Conservation (phyloP, 345 rosid genomes). For the Rhizophora apiculata region DNA sequence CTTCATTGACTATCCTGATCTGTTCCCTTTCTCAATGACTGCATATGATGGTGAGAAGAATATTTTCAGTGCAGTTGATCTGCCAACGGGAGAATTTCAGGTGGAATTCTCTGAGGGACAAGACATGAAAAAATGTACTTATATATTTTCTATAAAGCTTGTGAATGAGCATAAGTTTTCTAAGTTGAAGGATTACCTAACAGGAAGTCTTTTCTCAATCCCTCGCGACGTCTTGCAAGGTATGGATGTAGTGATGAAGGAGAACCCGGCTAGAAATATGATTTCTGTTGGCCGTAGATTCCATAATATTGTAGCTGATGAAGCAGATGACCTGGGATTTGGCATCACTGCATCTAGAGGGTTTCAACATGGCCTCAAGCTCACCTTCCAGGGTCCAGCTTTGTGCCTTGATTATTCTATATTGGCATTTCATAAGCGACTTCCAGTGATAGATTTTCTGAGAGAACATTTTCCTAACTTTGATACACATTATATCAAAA, state of each 20-base stretch:
- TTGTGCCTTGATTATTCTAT: slow-evolving; percentile 77
- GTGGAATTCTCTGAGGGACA: slow-evolving; percentile 46
- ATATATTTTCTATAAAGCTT: slow-evolving; percentile 42
- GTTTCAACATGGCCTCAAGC: slow-evolving; percentile 68
- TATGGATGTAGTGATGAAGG: slow-evolving; percentile 90
- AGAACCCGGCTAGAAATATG: slow-evolving; percentile 65
- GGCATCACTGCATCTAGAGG: slow-evolving; percentile 72
- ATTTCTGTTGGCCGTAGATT: slow-evolving; percentile 62
- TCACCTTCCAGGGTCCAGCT: slow-evolving; percentile 63
- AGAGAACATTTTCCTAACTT: slow-evolving; percentile 34
- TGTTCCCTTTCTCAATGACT: slow-evolving; percentile 57
- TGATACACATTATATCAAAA: slow-evolving; percentile 25
- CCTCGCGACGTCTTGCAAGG: slow-evolving; percentile 88
- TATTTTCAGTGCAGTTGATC: slow-evolving; percentile 56
- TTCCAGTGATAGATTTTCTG: slow-evolving; percentile 61
- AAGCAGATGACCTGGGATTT: slow-evolving; percentile 43
- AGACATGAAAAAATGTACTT: slow-evolving; percentile 34
- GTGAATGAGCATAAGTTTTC: slow-evolving; percentile 61
- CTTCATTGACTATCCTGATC: slow-evolving; percentile 36
- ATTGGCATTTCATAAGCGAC: slow-evolving; percentile 58
- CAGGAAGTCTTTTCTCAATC: slow-evolving; percentile 21
- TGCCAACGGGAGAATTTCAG: slow-evolving; percentile 50
- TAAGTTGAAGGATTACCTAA: slow-evolving; percentile 59
- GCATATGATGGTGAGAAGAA: slow-evolving; percentile 86
- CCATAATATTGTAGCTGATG: slow-evolving; percentile 26